phyloP scores from a whole-genome alignment of 768 basidiomycete species.

The Leucocoprinus birnbaumii region DNA sequence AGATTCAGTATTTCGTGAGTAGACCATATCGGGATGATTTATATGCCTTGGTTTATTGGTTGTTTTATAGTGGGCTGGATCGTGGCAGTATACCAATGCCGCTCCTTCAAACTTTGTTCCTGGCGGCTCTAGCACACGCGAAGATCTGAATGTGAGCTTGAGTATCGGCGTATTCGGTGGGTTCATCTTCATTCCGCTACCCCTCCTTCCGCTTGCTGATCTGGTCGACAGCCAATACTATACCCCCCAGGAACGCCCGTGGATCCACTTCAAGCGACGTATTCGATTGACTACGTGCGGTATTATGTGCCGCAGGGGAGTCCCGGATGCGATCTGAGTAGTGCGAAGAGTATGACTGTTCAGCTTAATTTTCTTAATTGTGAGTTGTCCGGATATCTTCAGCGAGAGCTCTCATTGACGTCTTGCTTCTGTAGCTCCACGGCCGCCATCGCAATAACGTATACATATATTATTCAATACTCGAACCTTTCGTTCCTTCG shows the following conservation, averaged over 20 bases:
- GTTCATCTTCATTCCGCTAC: neutral
- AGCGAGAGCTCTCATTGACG: too few species aligned
- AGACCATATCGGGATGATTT: too few species aligned
- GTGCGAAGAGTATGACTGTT: neutral
- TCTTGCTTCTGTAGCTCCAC: too few species aligned
- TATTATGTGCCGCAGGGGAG: constrained; percentile 7
- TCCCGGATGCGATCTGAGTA: neutral
- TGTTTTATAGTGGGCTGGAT: constrained; percentile 8
- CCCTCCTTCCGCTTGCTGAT: neutral
- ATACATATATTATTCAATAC: too few species aligned
- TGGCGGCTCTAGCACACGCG: neutral
- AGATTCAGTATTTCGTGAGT: neutral
- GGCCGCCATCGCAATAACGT: too few species aligned
- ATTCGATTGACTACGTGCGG: constrained; percentile 4
- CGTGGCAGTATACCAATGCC: constrained; percentile 3
- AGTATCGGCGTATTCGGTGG: constrained; percentile 6
- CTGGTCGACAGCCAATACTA: neutral
- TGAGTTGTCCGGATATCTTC: too few species aligned
- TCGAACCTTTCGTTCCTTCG: too few species aligned
- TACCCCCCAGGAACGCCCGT: neutral
- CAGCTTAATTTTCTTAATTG: constrained; percentile 6
- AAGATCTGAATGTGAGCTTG: constrained; percentile 1
- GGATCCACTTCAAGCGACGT: neutral
- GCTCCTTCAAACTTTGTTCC: neutral
- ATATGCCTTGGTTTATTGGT: neutral